phyloP scores from a whole-genome alignment of 441 rosid species.

The Geranium incanum region DNA sequence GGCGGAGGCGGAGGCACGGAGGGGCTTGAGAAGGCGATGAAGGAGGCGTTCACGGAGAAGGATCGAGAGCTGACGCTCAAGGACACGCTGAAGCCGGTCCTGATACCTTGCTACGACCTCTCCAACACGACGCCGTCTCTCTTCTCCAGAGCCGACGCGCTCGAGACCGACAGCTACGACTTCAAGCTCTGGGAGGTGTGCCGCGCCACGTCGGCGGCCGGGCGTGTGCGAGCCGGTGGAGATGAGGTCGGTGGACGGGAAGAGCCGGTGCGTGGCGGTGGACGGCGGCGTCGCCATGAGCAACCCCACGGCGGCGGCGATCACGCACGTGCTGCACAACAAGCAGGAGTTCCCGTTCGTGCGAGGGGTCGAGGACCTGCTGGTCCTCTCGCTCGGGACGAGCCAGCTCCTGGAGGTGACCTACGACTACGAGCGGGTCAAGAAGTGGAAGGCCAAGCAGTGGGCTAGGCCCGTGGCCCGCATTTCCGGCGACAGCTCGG shows the following conservation, averaged over 20 bases:
- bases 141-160: conserved; percentile 89
- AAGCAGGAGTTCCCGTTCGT: conserved; percentile 94
- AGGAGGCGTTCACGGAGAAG: conserved; percentile 48
- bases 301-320: conserved; percentile 87
- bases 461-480: conserved; percentile 85
- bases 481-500: conserved; percentile 75
- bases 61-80: conserved; percentile 51
- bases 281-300: conserved; percentile 83
- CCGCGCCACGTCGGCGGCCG: conserved; percentile 84
- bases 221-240: conserved; percentile 58
- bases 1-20: conserved; percentile 28
- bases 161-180: conserved; percentile 73
- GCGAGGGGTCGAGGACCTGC: conserved; percentile 82
- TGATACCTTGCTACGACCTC: conserved; percentile 85
- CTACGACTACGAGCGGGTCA: conserved; percentile 62
- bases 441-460: conserved; percentile 69
- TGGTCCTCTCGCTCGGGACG: conserved; percentile 72
- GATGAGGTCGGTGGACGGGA: conserved; percentile 66
- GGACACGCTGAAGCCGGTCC: conserved; percentile 80
- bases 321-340: conserved; percentile 90
- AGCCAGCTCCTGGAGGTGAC: conserved; percentile 69
- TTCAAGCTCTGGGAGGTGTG: conserved; percentile 84
- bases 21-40: conserved; percentile 55
- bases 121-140: conserved; percentile 74
- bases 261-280: conserved; percentile 70